Evolutionary conservation across 2,329 filamentous ascomycete species (phyloP).

Genomic region (Thelonectria discophora): DNA sequence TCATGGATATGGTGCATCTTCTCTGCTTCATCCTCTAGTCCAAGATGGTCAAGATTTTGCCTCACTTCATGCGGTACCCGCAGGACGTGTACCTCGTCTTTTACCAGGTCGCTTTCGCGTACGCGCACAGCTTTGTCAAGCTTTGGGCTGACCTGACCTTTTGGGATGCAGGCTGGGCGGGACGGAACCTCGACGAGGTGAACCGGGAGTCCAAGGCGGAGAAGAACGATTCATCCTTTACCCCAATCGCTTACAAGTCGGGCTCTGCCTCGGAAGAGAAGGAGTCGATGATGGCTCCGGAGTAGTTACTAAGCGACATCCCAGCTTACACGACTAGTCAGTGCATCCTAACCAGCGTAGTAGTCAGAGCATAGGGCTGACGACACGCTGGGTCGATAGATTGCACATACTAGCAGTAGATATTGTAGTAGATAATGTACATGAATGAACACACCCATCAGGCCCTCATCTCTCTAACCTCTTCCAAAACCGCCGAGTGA

Average conservation of each 20-base stretch:
- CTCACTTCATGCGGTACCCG: conserved; percentile 61
- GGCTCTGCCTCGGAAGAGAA: not conserved
- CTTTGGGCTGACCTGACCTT: conserved; percentile 64
- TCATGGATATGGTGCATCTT: conserved; percentile 25
- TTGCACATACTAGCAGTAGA: no score
- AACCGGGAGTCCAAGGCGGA: conserved; percentile 15
- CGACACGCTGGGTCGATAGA: no score
- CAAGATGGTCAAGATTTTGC: conserved; percentile 66
- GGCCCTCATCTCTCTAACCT: not conserved
- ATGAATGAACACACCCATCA: not conserved
- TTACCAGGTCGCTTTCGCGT: conserved; percentile 62
- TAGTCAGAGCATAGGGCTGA: no score
- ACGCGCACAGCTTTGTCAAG: conserved; percentile 67
- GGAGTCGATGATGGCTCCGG: not conserved
- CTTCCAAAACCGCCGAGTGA: conserved; percentile 10
- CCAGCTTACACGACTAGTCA: no score
- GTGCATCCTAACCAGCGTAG: no score
- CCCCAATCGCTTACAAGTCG: not conserved
- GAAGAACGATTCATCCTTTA: conserved; percentile 25
- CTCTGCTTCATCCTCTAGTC: conserved; percentile 60
- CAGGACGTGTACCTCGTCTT: conserved; percentile 61
- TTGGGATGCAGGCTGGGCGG: conserved; percentile 54
- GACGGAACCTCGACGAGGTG: conserved; percentile 40
- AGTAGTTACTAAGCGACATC: not conserved
- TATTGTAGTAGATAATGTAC: no score